Conservation (phyloP, 2,329 filamentous ascomycete species). For the Sphaerulina vaccinii region DNA sequence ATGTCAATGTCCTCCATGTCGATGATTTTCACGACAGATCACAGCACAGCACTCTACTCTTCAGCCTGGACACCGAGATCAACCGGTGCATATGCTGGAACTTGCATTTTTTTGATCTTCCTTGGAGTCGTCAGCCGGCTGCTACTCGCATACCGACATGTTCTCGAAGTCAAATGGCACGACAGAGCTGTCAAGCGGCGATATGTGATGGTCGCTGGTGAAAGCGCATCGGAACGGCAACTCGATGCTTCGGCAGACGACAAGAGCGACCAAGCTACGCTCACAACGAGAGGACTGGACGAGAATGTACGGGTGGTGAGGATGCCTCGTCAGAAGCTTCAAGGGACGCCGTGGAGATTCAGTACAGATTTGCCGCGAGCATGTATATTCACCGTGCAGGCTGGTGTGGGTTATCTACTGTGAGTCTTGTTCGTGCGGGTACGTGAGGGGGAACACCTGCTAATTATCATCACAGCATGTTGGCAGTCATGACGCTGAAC, state of each 20-base stretch:
- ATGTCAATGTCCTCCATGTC: slow-evolving; percentile 42
- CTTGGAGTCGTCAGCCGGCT: slow-evolving; percentile 69
- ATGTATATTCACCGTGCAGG: slow-evolving; percentile 66
- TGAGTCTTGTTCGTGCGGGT: slow-evolving; percentile 52
- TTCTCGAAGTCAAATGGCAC: slow-evolving; percentile 65
- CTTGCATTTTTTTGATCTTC: slow-evolving; percentile 84
- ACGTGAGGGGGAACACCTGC: background rate
- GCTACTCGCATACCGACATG: slow-evolving; percentile 67
- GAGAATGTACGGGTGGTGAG: slow-evolving; percentile 72
- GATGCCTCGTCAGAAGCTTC: slow-evolving; percentile 44
- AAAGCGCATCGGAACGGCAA: slow-evolving; percentile 48
- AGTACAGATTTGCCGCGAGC: slow-evolving; percentile 76
- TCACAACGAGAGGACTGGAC: slow-evolving; percentile 74
- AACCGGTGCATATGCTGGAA: slow-evolving; percentile 75
- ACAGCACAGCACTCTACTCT: slow-evolving; percentile 65
- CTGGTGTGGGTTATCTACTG: slow-evolving; percentile 82
- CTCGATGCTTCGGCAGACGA: slow-evolving; percentile 28
- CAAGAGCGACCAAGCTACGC: slow-evolving; percentile 63
- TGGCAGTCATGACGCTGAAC: slow-evolving; percentile 88
- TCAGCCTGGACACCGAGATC: slow-evolving; percentile 69
- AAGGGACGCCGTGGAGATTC: slow-evolving; percentile 72
- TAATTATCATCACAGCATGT: slow-evolving; percentile 62
- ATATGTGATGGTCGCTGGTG: slow-evolving; percentile 72
- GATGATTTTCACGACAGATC: slow-evolving; percentile 65
- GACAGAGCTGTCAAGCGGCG: slow-evolving; percentile 70